Percentiles rank a stretch among this genome's conserved stretches.
Conservation (phyloP, 768 basidiomycete genomes). For the Mycena haematopus region DNA sequence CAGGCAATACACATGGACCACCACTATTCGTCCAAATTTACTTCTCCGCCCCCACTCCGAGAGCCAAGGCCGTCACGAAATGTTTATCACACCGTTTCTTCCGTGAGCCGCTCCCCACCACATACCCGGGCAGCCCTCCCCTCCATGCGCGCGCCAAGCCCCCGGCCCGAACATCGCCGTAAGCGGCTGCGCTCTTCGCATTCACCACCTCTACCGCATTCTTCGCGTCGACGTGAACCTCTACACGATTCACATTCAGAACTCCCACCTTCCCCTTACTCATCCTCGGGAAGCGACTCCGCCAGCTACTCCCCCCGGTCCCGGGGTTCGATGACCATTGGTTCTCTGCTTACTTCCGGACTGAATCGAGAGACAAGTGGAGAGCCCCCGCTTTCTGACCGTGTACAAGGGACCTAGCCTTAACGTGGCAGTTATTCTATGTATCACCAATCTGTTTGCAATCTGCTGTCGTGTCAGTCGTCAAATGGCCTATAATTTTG, state of each 20-base stretch:
- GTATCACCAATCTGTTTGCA: slow-evolving; percentile 13
- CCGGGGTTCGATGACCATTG: slow-evolving; percentile 81
- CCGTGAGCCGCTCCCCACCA: slow-evolving; percentile 50
- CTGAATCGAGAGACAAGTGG: slow-evolving; percentile 46
- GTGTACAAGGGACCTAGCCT: slow-evolving; percentile 5
- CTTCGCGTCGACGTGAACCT: slow-evolving; percentile 45
- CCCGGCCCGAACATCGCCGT: slow-evolving; percentile 48
- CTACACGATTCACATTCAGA: slow-evolving; percentile 49
- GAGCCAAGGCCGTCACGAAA: slow-evolving; percentile 41
- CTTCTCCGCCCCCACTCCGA: slow-evolving; percentile 42
- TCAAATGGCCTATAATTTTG: neutral
- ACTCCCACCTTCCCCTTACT: slow-evolving; percentile 77
- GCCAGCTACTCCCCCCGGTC: slow-evolving; percentile 75
- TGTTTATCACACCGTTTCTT: slow-evolving; percentile 41
- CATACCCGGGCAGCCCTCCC: slow-evolving; percentile 39
- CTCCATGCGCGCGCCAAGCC: slow-evolving; percentile 41
- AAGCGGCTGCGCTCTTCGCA: slow-evolving; percentile 71
- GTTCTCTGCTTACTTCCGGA: slow-evolving; percentile 65
- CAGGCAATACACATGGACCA: slow-evolving; percentile 39
- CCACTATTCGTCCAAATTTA: slow-evolving; percentile 49
- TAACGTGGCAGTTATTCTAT: neutral
- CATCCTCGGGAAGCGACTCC: slow-evolving; percentile 71
- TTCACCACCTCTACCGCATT: slow-evolving; percentile 57
- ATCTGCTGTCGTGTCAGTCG: slow-evolving; percentile 9
- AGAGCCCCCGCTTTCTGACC: slow-evolving; percentile 25